Percentiles rank a stretch among this genome's conserved stretches.
These are phyloP conservation scores for Holtermanniella nyarrowii DNA, from an alignment of 768 basidiomycete species.

Conservation along the genomic window DNA sequence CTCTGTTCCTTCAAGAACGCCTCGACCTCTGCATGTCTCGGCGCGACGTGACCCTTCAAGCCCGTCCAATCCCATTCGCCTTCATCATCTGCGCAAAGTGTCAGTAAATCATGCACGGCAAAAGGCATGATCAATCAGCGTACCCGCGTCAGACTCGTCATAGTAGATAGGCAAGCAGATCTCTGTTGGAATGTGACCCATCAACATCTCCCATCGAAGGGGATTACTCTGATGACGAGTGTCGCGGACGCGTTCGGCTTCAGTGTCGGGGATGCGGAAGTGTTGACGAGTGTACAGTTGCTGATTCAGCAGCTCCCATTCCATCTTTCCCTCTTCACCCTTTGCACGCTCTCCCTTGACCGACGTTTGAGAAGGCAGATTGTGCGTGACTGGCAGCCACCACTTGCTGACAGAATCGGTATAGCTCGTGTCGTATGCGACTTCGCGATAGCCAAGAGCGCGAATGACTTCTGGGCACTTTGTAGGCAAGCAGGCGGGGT, in stretches of 20 bases:
- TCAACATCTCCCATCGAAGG: neutral
- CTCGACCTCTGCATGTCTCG: too few species aligned
- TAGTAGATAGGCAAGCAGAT: neutral
- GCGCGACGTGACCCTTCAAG: too few species aligned
- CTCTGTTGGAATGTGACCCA: neutral
- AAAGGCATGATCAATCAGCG: too few species aligned
- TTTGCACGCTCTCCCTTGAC: too few species aligned
- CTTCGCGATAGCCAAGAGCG: neutral
- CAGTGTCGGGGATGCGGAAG: neutral
- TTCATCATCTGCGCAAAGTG: too few species aligned
- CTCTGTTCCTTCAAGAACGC: neutral
- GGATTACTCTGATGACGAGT: neutral
- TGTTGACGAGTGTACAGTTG: neutral
- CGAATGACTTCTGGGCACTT: neutral
- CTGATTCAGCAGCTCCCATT: neutral
- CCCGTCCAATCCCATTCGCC: too few species aligned
- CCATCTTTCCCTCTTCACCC: neutral
- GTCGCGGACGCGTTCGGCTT: neutral
- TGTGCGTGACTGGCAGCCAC: neutral
- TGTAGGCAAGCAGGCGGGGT: neutral
- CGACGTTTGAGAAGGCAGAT: too few species aligned
- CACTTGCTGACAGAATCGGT: neutral
- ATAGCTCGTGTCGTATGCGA: neutral
- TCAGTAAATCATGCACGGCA: too few species aligned
- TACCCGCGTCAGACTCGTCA: too few species aligned